These are phyloP conservation scores for Kazachstania viticola DNA, from an alignment of 805 yeast genomes.

Conservation along the genomic window DNA sequence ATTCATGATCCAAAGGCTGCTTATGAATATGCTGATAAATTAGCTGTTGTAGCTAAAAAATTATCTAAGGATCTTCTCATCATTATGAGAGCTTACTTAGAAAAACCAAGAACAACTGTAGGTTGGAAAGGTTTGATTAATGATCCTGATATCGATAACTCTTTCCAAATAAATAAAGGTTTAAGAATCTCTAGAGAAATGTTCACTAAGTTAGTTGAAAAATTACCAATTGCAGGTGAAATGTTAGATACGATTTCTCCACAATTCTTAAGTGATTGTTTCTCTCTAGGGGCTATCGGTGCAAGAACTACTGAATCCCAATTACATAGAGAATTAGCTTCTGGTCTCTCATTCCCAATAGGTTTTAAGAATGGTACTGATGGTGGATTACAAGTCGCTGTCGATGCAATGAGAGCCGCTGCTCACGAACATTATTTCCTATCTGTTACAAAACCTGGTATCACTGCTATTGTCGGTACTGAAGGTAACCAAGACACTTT, in stretches of 20 bases:
- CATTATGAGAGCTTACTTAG: conserved; percentile 95
- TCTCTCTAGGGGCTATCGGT: conserved; percentile 96
- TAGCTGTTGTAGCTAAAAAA: conserved; percentile 46
- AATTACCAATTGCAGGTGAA: conserved; percentile 90
- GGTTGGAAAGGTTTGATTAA: conserved; percentile 98
- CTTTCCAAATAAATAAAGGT: conserved; percentile 92
- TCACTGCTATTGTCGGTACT: conserved; percentile 91
- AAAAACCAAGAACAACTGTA: conserved; percentile 96
- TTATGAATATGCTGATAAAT: conserved; percentile 66
- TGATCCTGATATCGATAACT: conserved; percentile 90
- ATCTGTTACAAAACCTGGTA: conserved; percentile 91
- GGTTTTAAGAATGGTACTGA: conserved; percentile 98
- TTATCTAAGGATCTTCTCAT: conserved; percentile 67
- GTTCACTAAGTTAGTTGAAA: conserved; percentile 71
- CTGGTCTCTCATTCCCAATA: conserved; percentile 94
- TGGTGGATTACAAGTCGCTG: conserved; percentile 86
- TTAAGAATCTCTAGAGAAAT: conserved; percentile 77
- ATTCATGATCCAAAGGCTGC: conserved; percentile 93
- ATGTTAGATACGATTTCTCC: conserved; percentile 98
- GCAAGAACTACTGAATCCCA: conserved; percentile 98
- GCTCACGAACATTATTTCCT: conserved; percentile 88
- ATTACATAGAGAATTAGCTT: conserved; percentile 91
- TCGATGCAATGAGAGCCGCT: conserved; percentile 90
- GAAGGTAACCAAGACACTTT: conserved; percentile 88
- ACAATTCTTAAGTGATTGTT: conserved; percentile 83